Percentiles rank a stretch among this genome's conserved stretches.
phyloP scores from a whole-genome alignment of 164 flowering plant species.

The Magnolia changhungtana region DNA sequence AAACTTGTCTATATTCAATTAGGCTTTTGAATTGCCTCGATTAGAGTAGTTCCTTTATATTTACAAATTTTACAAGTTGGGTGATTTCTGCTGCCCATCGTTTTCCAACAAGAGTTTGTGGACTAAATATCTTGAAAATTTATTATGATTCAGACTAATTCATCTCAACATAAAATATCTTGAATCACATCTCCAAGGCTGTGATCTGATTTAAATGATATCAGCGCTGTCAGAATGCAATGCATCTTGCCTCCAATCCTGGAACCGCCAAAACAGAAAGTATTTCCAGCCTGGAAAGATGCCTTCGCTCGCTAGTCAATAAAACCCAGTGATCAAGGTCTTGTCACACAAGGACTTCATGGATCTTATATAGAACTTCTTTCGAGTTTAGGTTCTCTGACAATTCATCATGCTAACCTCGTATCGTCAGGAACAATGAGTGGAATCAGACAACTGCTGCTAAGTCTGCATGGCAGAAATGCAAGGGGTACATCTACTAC shows the following conservation, averaged over 20 bases:
- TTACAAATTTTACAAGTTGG: too few relatives aligned
- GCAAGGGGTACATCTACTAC: constrained; percentile 13
- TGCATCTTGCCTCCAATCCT: constrained; percentile 28
- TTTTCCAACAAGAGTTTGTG: too few relatives aligned
- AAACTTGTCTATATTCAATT: too few relatives aligned
- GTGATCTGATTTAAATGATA: constrained; percentile 11
- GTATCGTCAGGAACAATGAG: constrained; percentile 22
- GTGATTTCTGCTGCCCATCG: too few relatives aligned
- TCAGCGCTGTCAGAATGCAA: constrained; percentile 8
- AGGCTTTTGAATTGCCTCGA: too few relatives aligned
- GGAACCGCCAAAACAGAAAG: constrained; percentile 2
- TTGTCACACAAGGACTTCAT: background rate
- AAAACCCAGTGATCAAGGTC: background rate
- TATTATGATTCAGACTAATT: too few relatives aligned
- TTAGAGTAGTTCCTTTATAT: too few relatives aligned
- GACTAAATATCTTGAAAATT: too few relatives aligned
- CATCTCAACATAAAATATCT: background rate
- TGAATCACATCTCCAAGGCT: constrained; percentile 15
- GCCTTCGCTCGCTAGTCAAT: constrained; percentile 3
- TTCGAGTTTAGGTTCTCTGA: background rate
- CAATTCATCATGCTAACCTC: background rate
- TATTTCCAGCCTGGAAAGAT: constrained; percentile 1
- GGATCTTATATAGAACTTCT: background rate
- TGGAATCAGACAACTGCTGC: constrained; percentile 16
- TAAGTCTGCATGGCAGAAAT: constrained; percentile 20